phyloP scores from a whole-genome alignment of 2,329 filamentous ascomycete species.

The Phoma sp. region DNA sequence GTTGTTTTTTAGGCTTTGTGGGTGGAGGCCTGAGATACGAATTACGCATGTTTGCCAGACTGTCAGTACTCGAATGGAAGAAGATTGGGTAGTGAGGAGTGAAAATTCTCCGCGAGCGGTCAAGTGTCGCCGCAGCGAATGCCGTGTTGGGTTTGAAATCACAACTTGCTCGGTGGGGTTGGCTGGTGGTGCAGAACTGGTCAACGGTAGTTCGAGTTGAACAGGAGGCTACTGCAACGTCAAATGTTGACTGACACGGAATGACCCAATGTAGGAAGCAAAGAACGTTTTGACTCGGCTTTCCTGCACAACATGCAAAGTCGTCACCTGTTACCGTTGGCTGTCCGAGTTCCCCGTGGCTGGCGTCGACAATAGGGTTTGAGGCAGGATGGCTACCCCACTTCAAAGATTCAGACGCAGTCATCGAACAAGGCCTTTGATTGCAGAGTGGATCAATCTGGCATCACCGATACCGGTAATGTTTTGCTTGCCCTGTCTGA shows the following conservation, averaged over 20 bases:
- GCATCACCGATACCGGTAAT: background rate
- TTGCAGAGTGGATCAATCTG: background rate
- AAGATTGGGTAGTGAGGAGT: too few relatives aligned
- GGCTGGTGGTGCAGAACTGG: background rate
- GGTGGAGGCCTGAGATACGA: too few relatives aligned
- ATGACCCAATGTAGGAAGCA: background rate
- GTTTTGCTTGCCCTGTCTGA: background rate
- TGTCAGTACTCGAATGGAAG: background rate
- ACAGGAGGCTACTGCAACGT: background rate
- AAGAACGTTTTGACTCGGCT: background rate
- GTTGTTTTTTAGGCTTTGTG: too few relatives aligned
- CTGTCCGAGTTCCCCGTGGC: background rate
- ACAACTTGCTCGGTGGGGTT: background rate
- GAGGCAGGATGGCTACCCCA: background rate
- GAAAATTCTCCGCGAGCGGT: background rate
- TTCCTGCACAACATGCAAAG: background rate
- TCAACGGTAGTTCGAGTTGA: background rate
- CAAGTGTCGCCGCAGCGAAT: background rate
- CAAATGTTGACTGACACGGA: background rate
- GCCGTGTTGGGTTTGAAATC: background rate
- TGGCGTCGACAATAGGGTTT: background rate
- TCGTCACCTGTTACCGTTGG: background rate
- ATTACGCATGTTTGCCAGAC: background rate
- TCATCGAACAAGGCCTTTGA: background rate
- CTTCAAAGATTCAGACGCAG: background rate